These are phyloP conservation scores for Saprolegnia diclina DNA, from an alignment of 352 stramenopile genomes.

Conservation along the genomic window DNA sequence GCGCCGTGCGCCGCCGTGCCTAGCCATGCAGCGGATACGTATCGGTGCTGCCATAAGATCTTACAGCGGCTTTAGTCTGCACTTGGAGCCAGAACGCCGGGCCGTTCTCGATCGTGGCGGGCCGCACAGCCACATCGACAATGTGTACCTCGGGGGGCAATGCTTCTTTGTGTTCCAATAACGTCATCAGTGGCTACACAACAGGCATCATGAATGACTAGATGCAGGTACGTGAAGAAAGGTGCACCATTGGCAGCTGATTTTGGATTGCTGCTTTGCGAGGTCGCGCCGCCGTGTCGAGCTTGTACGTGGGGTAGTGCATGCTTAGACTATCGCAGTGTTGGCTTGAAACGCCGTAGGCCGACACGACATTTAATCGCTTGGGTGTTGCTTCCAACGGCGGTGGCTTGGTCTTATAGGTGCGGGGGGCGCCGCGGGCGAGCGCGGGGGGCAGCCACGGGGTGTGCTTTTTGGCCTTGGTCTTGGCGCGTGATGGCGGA, in stretches of 20 bases:
- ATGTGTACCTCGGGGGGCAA: conserved; percentile 1
- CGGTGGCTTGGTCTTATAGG: background rate
- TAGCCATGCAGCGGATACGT: background rate
- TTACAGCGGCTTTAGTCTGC: background rate
- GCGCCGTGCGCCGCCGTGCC: background rate
- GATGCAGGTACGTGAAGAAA: background rate
- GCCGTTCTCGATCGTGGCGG: background rate
- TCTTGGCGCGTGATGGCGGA: too few relatives aligned
- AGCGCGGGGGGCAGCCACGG: background rate
- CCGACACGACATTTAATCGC: background rate
- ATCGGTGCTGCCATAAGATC: background rate
- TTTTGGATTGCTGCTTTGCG: background rate
- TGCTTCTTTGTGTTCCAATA: background rate
- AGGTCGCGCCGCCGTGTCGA: background rate
- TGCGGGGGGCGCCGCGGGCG: background rate
- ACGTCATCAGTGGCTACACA: background rate
- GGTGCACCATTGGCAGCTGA: background rate
- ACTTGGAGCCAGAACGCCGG: conserved; percentile 26
- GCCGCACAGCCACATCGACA: conserved; percentile 14
- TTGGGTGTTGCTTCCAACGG: background rate
- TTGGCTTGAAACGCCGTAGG: background rate
- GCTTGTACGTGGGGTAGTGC: conserved; percentile 4
- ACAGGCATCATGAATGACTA: too few relatives aligned
- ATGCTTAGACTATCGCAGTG: background rate
- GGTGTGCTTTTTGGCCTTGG: background rate